Percentiles rank a stretch among this genome's conserved stretches.
Conservation (phyloP, 2,329 filamentous ascomycete genomes). For the Penicillium vulpinum region DNA sequence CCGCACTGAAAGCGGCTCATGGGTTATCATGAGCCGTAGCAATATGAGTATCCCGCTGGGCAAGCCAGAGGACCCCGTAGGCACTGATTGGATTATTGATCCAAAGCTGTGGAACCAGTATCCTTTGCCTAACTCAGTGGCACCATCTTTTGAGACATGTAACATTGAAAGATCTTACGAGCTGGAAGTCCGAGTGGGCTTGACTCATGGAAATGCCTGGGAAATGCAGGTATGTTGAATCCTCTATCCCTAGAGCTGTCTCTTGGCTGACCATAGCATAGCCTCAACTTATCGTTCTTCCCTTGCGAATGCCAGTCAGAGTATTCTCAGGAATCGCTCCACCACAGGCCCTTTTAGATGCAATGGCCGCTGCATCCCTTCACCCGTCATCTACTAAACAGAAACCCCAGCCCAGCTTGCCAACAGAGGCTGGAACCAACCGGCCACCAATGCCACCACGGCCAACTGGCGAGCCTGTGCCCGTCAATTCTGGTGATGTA, state of each 20-base stretch:
- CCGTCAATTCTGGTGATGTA: constrained; percentile 24
- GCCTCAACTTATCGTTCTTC: constrained; percentile 75
- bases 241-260: neutral
- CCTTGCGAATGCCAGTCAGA: constrained; percentile 74
- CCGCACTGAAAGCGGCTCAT: constrained; percentile 69
- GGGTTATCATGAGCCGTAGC: constrained; percentile 70
- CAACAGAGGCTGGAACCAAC: constrained; percentile 18
- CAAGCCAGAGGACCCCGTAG: constrained; percentile 56
- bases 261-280: constrained; percentile 32
- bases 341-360: constrained; percentile 71
- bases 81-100: constrained; percentile 69
- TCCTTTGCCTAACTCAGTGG: constrained; percentile 78
- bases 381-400: constrained; percentile 25
- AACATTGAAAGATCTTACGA: constrained; percentile 82
- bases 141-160: constrained; percentile 84
- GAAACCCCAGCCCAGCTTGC: constrained; percentile 23
- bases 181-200: constrained; percentile 75
- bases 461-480: constrained; percentile 28
- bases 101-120: constrained; percentile 69
- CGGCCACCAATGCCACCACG: constrained; percentile 46
- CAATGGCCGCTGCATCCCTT: constrained; percentile 49
- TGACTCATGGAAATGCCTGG: constrained; percentile 68
- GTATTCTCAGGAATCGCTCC: constrained; percentile 88
- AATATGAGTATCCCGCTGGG: constrained; percentile 72
- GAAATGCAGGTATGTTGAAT: constrained; percentile 49